phyloP scores from a whole-genome alignment of 306 rosid species.

The Medicago lupulina region DNA sequence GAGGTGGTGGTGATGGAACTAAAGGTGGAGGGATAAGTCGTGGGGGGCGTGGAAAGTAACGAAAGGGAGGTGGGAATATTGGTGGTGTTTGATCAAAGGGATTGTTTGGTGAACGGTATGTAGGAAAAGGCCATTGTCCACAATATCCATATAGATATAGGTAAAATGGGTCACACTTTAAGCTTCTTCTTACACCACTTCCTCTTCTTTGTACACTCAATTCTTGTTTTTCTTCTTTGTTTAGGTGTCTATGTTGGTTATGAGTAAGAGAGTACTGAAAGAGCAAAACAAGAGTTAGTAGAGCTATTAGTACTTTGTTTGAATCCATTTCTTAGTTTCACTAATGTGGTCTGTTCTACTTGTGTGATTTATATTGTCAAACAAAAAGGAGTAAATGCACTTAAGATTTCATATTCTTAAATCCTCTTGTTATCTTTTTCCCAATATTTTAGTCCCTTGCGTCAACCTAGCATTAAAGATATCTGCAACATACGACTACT shows the following conservation, averaged over 20 bases:
- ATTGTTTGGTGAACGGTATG: slow-evolving; percentile 64
- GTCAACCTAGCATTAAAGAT: too few species aligned
- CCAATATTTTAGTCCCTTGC: too few species aligned
- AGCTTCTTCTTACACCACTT: slow-evolving; percentile 36
- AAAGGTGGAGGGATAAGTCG: slow-evolving; percentile 40
- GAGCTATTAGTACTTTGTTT: slow-evolving; percentile 33
- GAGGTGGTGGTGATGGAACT: slow-evolving; percentile 41
- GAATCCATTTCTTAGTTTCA: slow-evolving; percentile 58
- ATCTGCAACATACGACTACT: too few species aligned
- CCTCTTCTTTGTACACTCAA: slow-evolving; percentile 6
- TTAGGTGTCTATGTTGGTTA: slow-evolving; percentile 21
- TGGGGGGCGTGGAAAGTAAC: slow-evolving; percentile 34
- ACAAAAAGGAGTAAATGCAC: background rate
- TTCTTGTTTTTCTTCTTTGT: slow-evolving; percentile 36
- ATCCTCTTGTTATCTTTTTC: too few species aligned
- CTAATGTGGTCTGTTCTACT: background rate
- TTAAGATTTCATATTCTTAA: too few species aligned
- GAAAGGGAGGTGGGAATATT: slow-evolving; percentile 1
- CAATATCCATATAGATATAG: slow-evolving; percentile 57
- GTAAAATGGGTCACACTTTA: slow-evolving; percentile 66
- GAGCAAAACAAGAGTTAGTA: slow-evolving; percentile 54
- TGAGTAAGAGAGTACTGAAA: slow-evolving; percentile 41
- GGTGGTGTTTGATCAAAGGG: slow-evolving; percentile 55
- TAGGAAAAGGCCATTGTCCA: slow-evolving; percentile 78
- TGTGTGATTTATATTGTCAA: background rate